Conservation (phyloP, 108 stramenopile species). For the Cyclotella atomus region DNA sequence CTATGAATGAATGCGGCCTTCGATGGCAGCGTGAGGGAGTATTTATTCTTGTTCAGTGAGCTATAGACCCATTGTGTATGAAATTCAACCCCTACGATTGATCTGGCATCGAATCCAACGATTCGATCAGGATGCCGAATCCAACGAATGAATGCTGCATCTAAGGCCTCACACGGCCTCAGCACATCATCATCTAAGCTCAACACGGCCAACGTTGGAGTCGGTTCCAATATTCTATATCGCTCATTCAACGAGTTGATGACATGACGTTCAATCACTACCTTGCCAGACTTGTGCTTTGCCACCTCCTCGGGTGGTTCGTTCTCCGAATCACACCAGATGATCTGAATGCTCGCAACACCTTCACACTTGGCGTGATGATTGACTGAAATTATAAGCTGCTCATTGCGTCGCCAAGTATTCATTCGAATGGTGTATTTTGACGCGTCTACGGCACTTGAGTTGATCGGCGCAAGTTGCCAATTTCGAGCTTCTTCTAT, state of each 20-base stretch:
- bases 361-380: slow-evolving; percentile 68
- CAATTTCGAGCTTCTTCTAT: slow-evolving; percentile 24
- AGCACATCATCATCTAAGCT: slow-evolving; percentile 87
- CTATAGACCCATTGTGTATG: too few relatives aligned
- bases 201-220: slow-evolving; percentile 78
- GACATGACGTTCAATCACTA: slow-evolving; percentile 72
- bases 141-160: slow-evolving; percentile 85
- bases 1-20: slow-evolving; percentile 71
- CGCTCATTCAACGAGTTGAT: slow-evolving; percentile 83
- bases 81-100: slow-evolving; percentile 53
- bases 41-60: slow-evolving; percentile 64
- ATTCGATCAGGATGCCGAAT: slow-evolving; percentile 76
- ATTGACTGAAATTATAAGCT: slow-evolving; percentile 53
- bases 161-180: slow-evolving; percentile 81
- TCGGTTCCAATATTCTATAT: slow-evolving; percentile 59
- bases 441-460: slow-evolving; percentile 42
- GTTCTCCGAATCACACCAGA: slow-evolving; percentile 67
- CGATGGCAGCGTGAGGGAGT: slow-evolving; percentile 73
- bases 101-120: slow-evolving; percentile 81
- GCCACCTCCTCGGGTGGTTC: slow-evolving; percentile 37
- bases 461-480: slow-evolving; percentile 8
- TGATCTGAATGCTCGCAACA: slow-evolving; percentile 68
- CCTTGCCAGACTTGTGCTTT: slow-evolving; percentile 31
- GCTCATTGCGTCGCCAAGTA: slow-evolving; percentile 72
- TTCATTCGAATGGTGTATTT: slow-evolving; percentile 79